Conservation (phyloP, 116 monocot species). For the Phalaenopsis hybrid region DNA sequence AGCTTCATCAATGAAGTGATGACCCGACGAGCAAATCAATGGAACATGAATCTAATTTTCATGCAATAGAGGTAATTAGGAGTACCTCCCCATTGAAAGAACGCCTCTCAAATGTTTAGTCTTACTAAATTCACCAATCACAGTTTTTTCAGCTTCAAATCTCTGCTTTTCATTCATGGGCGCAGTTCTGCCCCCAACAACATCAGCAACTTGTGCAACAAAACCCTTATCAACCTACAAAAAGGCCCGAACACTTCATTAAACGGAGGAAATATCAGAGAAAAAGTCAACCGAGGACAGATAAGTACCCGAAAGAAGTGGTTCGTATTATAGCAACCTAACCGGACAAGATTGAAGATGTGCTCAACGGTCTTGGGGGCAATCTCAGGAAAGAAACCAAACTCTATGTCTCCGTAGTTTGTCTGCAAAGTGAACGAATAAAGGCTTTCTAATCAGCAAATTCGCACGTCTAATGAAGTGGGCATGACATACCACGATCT, state of each 20-base stretch:
- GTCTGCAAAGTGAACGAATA: slow-evolving; percentile 39
- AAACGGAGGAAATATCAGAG: background rate
- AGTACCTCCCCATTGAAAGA: slow-evolving; percentile 96
- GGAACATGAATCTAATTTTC: background rate
- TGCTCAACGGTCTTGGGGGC: slow-evolving; percentile 97
- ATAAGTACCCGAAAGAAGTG: slow-evolving; percentile 85
- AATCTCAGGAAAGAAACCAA: slow-evolving; percentile 77
- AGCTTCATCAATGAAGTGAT: background rate
- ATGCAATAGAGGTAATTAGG: background rate
- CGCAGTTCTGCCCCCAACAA: slow-evolving; percentile 70
- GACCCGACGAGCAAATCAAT: slow-evolving; percentile 2
- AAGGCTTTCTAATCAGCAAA: background rate
- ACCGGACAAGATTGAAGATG: slow-evolving; percentile 85
- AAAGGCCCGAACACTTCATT: background rate
- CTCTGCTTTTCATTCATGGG: slow-evolving; percentile 83
- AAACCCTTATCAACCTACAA: slow-evolving; percentile 88
- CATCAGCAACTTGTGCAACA: slow-evolving; percentile 97
- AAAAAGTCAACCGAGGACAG: background rate
- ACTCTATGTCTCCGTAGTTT: slow-evolving; percentile 85
- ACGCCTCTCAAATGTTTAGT: slow-evolving; percentile 93
- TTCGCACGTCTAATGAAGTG: background rate
- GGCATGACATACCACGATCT: background rate
- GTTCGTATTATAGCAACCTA: slow-evolving; percentile 93
- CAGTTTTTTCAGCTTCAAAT: slow-evolving; percentile 76
- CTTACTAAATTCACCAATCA: slow-evolving; percentile 89